These are phyloP conservation scores for Flammula alnicola DNA, from an alignment of 1,284 basidiomycete species.

Conservation along the genomic window DNA sequence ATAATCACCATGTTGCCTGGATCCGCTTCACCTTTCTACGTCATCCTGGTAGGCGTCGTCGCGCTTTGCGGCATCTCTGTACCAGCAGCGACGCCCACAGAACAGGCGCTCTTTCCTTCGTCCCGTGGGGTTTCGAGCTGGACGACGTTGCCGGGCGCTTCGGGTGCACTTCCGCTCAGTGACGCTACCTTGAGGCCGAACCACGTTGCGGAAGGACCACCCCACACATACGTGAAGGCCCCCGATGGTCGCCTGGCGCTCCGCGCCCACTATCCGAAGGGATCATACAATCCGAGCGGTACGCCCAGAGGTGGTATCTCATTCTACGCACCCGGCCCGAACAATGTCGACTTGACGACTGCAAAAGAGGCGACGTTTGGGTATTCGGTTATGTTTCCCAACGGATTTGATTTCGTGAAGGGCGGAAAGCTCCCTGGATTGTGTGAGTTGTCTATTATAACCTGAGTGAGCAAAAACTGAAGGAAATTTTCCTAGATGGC, in stretches of 20 bases:
- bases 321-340: constrained; percentile 58
- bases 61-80: constrained; percentile 4
- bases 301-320: constrained; percentile 60
- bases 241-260: constrained; percentile 53
- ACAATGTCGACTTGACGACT: constrained; percentile 46
- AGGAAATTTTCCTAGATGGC: constrained; percentile 42
- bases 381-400: constrained; percentile 63
- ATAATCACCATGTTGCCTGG: constrained; percentile 9
- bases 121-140: constrained; percentile 9
- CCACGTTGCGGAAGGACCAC: constrained; percentile 39
- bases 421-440: constrained; percentile 62
- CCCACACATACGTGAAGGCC: constrained; percentile 46
- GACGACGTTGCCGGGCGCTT: constrained; percentile 6
- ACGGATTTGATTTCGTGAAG: constrained; percentile 52
- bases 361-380: constrained; percentile 61
- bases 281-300: constrained; percentile 57
- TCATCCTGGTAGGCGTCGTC: constrained; percentile 4
- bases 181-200: constrained; percentile 50
- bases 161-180: constrained; percentile 30
- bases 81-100: constrained; percentile 6
- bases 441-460: constrained; percentile 47
- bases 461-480: background rate
- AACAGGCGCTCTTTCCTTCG: constrained; percentile 3
- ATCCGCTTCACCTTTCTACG: constrained; percentile 3
- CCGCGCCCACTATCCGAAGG: constrained; percentile 58